Base-by-base conservation (phyloP, 2,329 filamentous ascomycete genomes). In the Torrubiellomyces zombiae region DNA sequence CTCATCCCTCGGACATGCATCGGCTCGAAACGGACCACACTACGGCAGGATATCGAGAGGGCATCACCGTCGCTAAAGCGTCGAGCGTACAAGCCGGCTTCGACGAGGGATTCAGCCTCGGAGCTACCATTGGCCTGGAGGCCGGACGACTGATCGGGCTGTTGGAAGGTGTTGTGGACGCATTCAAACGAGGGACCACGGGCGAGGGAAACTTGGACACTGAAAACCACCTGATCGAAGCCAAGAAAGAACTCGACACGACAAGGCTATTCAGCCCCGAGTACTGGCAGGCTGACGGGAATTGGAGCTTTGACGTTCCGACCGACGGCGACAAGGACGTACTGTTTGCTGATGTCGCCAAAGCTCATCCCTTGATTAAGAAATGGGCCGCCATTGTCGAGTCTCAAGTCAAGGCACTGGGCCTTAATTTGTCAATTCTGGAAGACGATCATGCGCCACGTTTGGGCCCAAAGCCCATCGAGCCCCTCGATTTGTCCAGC, bases 1-100 rank as follows among this genome's bases (percentile, higher is more conserved):
- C 35, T 25, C 57, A 67, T 27, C 58, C 55, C 16, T 66, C 58
- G 43, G 83, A 92, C 38, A 65, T 89, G 25, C 70, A 66, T 12
- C 72, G 77, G 14, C 63, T 93, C 10, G 72, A 77, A 39, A 64
- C 69, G 20, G 73, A 78, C 28, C 82, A 93, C 47, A 66, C 71
- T 26, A 94, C 79, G 6, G 74, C 79, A 19, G 89, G 89, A 12
- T 95, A 95, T 52, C 75, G 86, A 30, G 85, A 94, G 40, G 89
- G 86, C 21, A 67, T 95, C 26, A 65, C 75, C 0, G 58, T 57
- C 3, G 78, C 77, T 16, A 95, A 95, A 47, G 67, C 67, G 14
- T 54, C 62, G 23, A 76, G 72, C 39, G 69, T 94, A 14, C 89
- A 98, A 51, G 61, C 62, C 9, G 86, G 86, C 0, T 95, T 98